phyloP scores from a whole-genome alignment of 352 stramenopile species.

The Blastocystis sp. region DNA sequence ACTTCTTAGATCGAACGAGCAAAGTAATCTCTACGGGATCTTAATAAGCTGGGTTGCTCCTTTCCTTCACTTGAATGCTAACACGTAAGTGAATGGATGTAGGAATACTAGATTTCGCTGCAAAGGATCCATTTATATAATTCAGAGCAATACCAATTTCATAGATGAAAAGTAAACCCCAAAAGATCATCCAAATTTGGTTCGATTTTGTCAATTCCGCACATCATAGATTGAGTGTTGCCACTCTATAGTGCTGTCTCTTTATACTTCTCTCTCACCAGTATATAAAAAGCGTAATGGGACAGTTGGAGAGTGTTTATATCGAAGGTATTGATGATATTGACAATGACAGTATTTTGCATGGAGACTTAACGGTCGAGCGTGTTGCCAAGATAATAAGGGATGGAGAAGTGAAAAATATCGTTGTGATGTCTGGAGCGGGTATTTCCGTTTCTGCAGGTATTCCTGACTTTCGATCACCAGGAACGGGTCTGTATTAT shows the following conservation, averaged over 20 bases:
- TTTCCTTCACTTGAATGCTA: background rate
- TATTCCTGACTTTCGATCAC: constrained; percentile 92
- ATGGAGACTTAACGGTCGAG: constrained; percentile 56
- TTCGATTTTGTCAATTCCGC: background rate
- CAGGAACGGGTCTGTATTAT: constrained; percentile 74
- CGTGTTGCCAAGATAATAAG: constrained; percentile 71
- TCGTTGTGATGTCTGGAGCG: constrained; percentile 81
- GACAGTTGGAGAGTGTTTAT: constrained; percentile 59
- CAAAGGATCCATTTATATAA: background rate
- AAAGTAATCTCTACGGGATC: background rate
- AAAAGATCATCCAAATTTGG: background rate
- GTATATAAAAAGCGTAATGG: background rate
- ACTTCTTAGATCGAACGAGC: background rate
- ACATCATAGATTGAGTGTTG: background rate
- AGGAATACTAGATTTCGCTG: background rate
- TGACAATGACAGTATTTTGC: constrained; percentile 53
- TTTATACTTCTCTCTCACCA: background rate
- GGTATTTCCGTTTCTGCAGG: constrained; percentile 89
- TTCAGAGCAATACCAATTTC: background rate
- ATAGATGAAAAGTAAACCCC: background rate
- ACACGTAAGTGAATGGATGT: too few relatives aligned
- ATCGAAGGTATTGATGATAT: constrained; percentile 60
- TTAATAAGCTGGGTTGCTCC: background rate
- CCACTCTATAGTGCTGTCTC: background rate
- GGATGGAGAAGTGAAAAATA: constrained; percentile 70